Base-by-base conservation (phyloP, 2,329 filamentous ascomycete species). In the Cyphellophora europaea region DNA sequence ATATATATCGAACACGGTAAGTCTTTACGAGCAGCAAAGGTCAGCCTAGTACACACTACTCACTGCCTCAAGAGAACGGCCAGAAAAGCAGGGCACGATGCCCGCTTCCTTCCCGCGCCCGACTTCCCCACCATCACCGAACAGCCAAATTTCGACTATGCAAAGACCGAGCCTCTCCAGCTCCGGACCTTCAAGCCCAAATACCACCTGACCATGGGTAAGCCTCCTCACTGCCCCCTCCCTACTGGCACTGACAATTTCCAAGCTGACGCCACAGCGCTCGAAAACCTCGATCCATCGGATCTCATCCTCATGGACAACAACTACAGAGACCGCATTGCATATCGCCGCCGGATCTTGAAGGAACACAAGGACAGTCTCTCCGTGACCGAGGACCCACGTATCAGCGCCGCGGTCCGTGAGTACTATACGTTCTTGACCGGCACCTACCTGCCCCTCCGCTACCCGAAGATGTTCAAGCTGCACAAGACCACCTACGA, bases 121-220 rank as follows among this genome's bases (percentile, higher is more conserved):
- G 49, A 41, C 13, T 54, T 52, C 30, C 50, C 53, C 2, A 31
- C 45, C 2, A 48, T 61, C 23, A 48, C 57, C 14, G 63, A 71
- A 3, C 55, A 76, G 3, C 30, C 50, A 2, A 52, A 63, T 36
- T 73, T 78, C 43, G 54, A 72, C 39, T 70, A 71, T 63, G 49
- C 59, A 33, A 59, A 54, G 1, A 67, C 64, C 19, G 60, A 68
- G 37, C 74, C 72, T 0, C 49, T 74, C 23, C 64, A 71, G 37
- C 50, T 74, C 8, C 61, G 74, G 11, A 69, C 71, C 0, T 77
- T 77, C 53, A 77, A 74, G 51, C 66, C 71, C 4, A 75, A 69
- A 45, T 79, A 74, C 49, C 67, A 78, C 49, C 53, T 79, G 33
- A 77, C 74, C 5, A 79, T 79, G 75, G 70, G 74, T 76, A 54